Base-by-base conservation (phyloP, 2,329 filamentous ascomycete species). In the Curvularia eragrostidis region DNA sequence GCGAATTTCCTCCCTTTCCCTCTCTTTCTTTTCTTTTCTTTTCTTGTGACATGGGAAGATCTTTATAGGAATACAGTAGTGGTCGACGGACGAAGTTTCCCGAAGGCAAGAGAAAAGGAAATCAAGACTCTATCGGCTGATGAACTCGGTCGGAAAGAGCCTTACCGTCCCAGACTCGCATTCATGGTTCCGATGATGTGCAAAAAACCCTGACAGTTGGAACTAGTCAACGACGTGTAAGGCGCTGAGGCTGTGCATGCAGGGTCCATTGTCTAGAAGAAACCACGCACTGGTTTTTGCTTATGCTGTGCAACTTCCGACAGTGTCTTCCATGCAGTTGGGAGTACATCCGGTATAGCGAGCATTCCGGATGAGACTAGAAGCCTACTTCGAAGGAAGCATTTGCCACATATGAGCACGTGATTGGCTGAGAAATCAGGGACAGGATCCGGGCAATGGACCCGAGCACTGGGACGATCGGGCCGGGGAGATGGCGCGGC, bases 401-500 rank as follows among this genome's bases (percentile, higher is more conserved):
- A 42, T 30, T 48, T 36, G 49, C 38, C 54, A 54, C 50, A 48
- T 19, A 12, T 15, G 23, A 26, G 9, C 49, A 57, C 54, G 34
- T 57, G 43, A 57, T 43, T 32, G 28, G 54, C 36, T 43, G 50
- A 57, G 38, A 28, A 48, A 47, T 43, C 49, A 48, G 26, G 42
- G 42, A 42, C 39, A 47, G 24, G 24, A 43, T 43, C 39, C 19
- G 23, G 41, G 24, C 15, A n/a, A n/a, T n/a, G n/a, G n/a, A n/a
- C n/a, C n/a, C n/a, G n/a, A n/a, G n/a, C n/a, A n/a, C 26, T 32
- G 26, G 32, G 19, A 18, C 23, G 21, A 26, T 32, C 54, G 54
- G 54, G 34, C 54, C 44, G 50, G 48, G 54, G 44, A 54, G 50
- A 36, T 52, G 54, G 54, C 48, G 48, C 50, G 48, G 54, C 36